These are phyloP conservation scores for Arabidopsis thaliana DNA, from an alignment of 345 rosid species.

Conservation along the genomic window DNA sequence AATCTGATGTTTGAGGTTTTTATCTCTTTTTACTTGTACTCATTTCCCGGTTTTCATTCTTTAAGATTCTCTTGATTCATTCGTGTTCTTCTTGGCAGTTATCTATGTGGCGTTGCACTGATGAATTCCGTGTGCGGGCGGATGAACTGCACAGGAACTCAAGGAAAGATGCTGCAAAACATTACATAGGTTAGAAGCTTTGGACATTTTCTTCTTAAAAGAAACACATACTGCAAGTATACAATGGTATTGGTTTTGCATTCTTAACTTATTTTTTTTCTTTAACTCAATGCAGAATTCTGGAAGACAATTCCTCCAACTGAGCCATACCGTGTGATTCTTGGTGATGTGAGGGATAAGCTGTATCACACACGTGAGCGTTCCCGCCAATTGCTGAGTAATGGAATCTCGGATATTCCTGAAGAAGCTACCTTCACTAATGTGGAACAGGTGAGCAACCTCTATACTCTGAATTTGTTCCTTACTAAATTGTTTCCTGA, in stretches of 20 bases:
- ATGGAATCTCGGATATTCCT: slow-evolving; percentile 83
- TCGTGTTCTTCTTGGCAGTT: slow-evolving; percentile 55
- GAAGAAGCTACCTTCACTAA: slow-evolving; percentile 79
- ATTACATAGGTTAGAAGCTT: slow-evolving; percentile 76
- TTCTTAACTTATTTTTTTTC: not conserved
- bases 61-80: not conserved
- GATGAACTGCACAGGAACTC: slow-evolving; percentile 78
- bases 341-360: slow-evolving; percentile 91
- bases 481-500: slow-evolving; percentile 2
- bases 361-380: slow-evolving; percentile 91
- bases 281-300: slow-evolving; percentile 59
- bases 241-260: slow-evolving; percentile 15
- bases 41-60: not conserved
- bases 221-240: not conserved
- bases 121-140: slow-evolving; percentile 82
- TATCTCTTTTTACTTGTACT: not conserved
- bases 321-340: slow-evolving; percentile 96
- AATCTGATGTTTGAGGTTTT: slow-evolving; percentile 96
- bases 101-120: slow-evolving; percentile 99
- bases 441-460: slow-evolving; percentile 67
- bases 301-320: slow-evolving; percentile 89
- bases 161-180: slow-evolving; percentile 93
- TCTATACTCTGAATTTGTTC: not conserved
- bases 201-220: not conserved
- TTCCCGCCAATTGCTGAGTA: slow-evolving; percentile 81